phyloP scores from a whole-genome alignment of 768 basidiomycete genomes.

The Amanita brunnescens region DNA sequence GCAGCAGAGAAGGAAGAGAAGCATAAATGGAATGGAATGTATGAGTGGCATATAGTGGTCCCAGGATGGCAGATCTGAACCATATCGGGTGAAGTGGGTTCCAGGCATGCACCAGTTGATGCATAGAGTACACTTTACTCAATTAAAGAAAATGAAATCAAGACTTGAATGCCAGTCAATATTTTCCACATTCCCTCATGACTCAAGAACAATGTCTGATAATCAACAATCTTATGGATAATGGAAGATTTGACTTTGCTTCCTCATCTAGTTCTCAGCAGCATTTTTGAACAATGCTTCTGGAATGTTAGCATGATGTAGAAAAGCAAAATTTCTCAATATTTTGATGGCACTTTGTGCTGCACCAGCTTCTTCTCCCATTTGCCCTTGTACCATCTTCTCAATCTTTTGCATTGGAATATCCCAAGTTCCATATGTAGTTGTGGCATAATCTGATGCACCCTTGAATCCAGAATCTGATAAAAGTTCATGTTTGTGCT shows the following conservation, averaged over 20 bases:
- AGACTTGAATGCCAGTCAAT: no score
- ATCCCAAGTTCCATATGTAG: slow-evolving; percentile 13
- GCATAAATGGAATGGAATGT: no score
- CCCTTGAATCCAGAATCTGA: slow-evolving; percentile 4
- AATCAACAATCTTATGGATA: no score
- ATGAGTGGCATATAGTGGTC: no score
- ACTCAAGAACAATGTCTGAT: no score
- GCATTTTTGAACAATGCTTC: slow-evolving; percentile 11
- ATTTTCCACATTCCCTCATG: no score
- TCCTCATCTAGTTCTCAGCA: background rate
- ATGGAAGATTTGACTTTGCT: background rate
- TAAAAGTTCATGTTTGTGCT: slow-evolving; percentile 7
- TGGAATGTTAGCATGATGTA: slow-evolving; percentile 13
- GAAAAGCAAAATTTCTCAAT: slow-evolving; percentile 10
- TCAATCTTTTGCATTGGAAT: slow-evolving; percentile 2
- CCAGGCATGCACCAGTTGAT: no score
- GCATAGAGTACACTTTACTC: no score
- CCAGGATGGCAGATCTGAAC: no score
- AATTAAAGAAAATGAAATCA: no score
- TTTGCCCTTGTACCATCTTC: background rate
- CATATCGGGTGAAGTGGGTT: no score
- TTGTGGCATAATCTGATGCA: slow-evolving; percentile 11
- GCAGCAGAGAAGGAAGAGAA: no score
- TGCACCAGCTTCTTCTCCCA: background rate
- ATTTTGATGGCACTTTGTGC: slow-evolving; percentile 13